Percentiles rank a stretch among this genome's conserved stretches.
phyloP scores from a whole-genome alignment of 2,329 filamentous ascomycete genomes.

The Phaeosphaeriaceae sp. region DNA sequence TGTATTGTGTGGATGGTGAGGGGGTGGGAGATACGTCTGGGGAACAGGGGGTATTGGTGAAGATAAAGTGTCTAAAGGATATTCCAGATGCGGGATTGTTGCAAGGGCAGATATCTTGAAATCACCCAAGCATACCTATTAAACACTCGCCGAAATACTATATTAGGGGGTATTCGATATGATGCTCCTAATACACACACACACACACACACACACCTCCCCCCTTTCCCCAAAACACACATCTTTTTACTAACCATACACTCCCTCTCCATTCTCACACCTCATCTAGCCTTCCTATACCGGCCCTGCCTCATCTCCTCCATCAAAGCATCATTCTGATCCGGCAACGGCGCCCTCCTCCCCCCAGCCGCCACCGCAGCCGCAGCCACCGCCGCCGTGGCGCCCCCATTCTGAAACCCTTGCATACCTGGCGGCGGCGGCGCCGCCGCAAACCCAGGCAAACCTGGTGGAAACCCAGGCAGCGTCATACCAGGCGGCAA shows the following conservation, averaged over 20 bases:
- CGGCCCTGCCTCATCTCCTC: constrained; percentile 72
- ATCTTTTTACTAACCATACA: not conserved
- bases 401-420: constrained; percentile 38
- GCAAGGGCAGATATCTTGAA: no score
- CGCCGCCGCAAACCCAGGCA: no score
- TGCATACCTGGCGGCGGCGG: constrained; percentile 21
- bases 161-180: no score
- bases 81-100: constrained; percentile 28
- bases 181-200: no score
- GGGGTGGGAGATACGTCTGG: constrained; percentile 14
- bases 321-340: constrained; percentile 81
- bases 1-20: constrained; percentile 20
- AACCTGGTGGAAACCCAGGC: constrained; percentile 9
- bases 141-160: no score
- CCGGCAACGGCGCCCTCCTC: constrained; percentile 72
- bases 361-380: constrained; percentile 19
- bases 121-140: no score
- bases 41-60: constrained; percentile 12
- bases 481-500: constrained; percentile 23
- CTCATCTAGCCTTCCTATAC: constrained; percentile 47
- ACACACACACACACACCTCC: no score
- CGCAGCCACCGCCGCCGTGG: constrained; percentile 19
- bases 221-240: no score
- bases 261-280: not conserved
- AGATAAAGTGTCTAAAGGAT: constrained; percentile 24